A percentile compares a stretch with the other conserved stretches of the same genome.
Conservation (phyloP, 1,139 yeast species). For the Eremothecium coryli region DNA sequence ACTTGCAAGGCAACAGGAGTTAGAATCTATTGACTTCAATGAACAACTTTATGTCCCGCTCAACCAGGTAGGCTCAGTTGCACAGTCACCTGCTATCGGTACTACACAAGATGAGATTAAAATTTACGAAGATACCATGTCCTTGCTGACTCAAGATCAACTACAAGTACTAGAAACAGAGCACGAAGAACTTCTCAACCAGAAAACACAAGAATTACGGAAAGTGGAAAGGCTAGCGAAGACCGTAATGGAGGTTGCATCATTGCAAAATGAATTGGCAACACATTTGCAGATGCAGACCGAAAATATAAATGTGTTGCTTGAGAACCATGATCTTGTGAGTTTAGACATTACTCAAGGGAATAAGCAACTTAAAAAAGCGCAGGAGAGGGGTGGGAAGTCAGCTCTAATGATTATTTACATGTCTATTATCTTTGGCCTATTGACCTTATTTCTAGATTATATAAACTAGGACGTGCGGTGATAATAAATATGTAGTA, state of each 20-base stretch:
- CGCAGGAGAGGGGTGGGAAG: conserved; percentile 60
- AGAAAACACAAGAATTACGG: conserved; percentile 58
- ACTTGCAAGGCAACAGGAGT: conserved; percentile 19
- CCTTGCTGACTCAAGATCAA: conserved; percentile 47
- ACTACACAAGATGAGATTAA: conserved; percentile 29
- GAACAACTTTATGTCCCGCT: conserved; percentile 15
- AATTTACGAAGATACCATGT: conserved; percentile 27
- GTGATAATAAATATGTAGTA: not conserved
- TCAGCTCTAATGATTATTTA: conserved; percentile 61
- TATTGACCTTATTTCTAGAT: conserved; percentile 57
- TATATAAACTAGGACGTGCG: conserved; percentile 21
- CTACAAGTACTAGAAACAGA: conserved; percentile 62
- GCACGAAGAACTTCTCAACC: conserved; percentile 54
- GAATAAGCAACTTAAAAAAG: conserved; percentile 60
- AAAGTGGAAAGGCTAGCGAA: conserved; percentile 64
- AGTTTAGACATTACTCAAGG: conserved; percentile 64
- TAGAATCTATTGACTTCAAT: conserved; percentile 23
- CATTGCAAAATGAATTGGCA: conserved; percentile 68
- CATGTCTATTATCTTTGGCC: conserved; percentile 52
- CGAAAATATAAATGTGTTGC: conserved; percentile 55
- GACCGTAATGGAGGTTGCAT: conserved; percentile 71
- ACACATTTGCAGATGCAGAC: conserved; percentile 70
- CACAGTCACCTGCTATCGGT: conserved; percentile 22
- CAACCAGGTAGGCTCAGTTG: conserved; percentile 14
- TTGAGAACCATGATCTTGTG: conserved; percentile 65